Evolutionary conservation across 345 rosid species (phyloP).

Genomic region (Salix purpurea): DNA sequence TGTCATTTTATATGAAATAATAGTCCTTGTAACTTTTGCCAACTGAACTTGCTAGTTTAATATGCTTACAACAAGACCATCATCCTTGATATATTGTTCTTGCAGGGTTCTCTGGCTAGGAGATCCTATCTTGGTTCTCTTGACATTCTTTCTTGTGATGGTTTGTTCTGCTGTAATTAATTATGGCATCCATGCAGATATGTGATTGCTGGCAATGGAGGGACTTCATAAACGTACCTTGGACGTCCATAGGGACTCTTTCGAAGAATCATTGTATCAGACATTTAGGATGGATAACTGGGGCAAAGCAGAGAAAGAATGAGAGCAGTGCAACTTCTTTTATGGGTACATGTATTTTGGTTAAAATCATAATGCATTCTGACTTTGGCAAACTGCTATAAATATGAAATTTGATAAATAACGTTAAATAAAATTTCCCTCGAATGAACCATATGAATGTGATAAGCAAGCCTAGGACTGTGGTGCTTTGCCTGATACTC

Average conservation of each 20-base stretch:
- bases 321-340: conserved; percentile 82
- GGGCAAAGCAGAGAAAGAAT: conserved; percentile 67
- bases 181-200: conserved; percentile 48
- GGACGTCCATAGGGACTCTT: conserved; percentile 99
- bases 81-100: neutral
- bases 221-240: conserved; percentile 50
- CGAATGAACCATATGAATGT: neutral
- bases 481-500: neutral
- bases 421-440: neutral
- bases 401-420: neutral
- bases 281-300: conserved; percentile 84
- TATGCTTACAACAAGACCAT: neutral
- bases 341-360: conserved; percentile 70
- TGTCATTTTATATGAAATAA: neutral
- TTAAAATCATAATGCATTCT: neutral
- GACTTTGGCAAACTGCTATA: neutral
- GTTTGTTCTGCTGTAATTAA: neutral
- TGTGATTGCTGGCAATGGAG: conserved; percentile 84
- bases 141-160: neutral
- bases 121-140: neutral
- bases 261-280: conserved; percentile 72
- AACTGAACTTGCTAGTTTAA: neutral
- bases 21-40: neutral
- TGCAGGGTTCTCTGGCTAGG: neutral
- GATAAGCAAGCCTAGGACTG: neutral